A percentile compares a stretch with the other conserved stretches of the same genome.
phyloP scores from a whole-genome alignment of 2,329 filamentous ascomycete genomes.

The Aspergillus fijiensis region DNA sequence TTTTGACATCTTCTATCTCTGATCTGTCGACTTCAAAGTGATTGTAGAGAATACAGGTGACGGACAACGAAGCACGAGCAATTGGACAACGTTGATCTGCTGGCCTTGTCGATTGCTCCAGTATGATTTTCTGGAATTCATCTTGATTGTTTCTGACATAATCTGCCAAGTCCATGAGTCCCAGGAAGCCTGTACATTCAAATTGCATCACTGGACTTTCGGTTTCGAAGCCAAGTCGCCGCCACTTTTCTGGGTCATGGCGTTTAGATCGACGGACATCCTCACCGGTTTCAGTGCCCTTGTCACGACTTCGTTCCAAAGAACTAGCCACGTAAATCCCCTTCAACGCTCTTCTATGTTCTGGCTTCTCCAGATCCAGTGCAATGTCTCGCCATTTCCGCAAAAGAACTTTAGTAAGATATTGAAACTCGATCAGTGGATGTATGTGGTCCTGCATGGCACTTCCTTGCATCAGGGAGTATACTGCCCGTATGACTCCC shows the following conservation, averaged over 20 bases:
- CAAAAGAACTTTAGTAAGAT: slow-evolving; percentile 81
- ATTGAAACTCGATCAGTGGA: slow-evolving; percentile 89
- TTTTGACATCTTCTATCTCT: slow-evolving; percentile 74
- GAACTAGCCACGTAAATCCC: slow-evolving; percentile 78
- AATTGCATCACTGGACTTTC: slow-evolving; percentile 88
- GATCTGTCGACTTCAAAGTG: slow-evolving; percentile 91
- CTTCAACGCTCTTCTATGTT: slow-evolving; percentile 84
- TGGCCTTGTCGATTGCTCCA: slow-evolving; percentile 80
- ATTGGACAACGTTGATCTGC: slow-evolving; percentile 77
- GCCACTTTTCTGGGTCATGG: slow-evolving; percentile 90
- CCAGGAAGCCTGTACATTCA: slow-evolving; percentile 78
- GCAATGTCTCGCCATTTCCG: slow-evolving; percentile 83
- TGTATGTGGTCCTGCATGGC: slow-evolving; percentile 86
- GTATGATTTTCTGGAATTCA: slow-evolving; percentile 82
- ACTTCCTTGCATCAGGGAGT: slow-evolving; percentile 89
- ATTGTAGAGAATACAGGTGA: slow-evolving; percentile 87
- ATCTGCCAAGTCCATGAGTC: slow-evolving; percentile 96
- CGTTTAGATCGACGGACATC: slow-evolving; percentile 61
- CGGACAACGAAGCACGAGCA: slow-evolving; percentile 78
- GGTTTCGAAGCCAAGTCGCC: slow-evolving; percentile 83
- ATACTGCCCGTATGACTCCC: slow-evolving; percentile 88
- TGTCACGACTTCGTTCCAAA: slow-evolving; percentile 37
- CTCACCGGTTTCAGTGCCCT: slow-evolving; percentile 36
- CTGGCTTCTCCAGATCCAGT: slow-evolving; percentile 81
- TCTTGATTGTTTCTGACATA: slow-evolving; percentile 92